A percentile compares a stretch with the other conserved stretches of the same genome.
phyloP scores from a whole-genome alignment of 1,139 yeast species.

The Blastobotrys indianensis region DNA sequence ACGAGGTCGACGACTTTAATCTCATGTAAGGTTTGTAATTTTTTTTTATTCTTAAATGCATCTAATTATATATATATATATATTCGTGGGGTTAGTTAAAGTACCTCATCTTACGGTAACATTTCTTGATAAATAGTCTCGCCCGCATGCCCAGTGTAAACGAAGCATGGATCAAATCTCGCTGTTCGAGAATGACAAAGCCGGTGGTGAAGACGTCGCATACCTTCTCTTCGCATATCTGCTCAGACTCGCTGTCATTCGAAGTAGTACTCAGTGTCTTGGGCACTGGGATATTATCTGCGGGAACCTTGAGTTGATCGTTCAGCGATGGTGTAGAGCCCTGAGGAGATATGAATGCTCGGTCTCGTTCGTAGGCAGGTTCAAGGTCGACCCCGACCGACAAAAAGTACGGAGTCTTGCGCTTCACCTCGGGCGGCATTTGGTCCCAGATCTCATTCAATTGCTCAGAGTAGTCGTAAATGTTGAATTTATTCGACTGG shows the following conservation, averaged over 20 bases:
- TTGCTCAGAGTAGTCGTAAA: conserved; percentile 1
- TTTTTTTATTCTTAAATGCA: background rate
- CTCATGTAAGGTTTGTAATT: conserved; percentile 27
- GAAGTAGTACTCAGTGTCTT: background rate
- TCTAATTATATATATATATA: no score
- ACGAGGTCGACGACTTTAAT: conserved; percentile 45
- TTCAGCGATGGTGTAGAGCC: background rate
- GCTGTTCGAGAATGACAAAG: no score
- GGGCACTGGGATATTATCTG: background rate
- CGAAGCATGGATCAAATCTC: no score
- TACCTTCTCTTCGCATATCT: no score
- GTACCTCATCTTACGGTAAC: no score
- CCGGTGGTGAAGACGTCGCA: no score
- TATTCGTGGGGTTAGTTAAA: no score
- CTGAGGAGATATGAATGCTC: background rate
- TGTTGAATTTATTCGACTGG: background rate
- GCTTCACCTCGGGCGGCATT: conserved; percentile 7
- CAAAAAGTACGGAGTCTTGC: conserved; percentile 4
- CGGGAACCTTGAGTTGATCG: background rate
- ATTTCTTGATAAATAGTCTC: no score
- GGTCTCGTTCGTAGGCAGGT: background rate
- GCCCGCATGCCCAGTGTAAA: no score
- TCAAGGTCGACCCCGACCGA: background rate
- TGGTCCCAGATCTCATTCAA: conserved; percentile 9
- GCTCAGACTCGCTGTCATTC: background rate